phyloP scores from a whole-genome alignment of 768 basidiomycete genomes.

The Leccinum boreale region DNA sequence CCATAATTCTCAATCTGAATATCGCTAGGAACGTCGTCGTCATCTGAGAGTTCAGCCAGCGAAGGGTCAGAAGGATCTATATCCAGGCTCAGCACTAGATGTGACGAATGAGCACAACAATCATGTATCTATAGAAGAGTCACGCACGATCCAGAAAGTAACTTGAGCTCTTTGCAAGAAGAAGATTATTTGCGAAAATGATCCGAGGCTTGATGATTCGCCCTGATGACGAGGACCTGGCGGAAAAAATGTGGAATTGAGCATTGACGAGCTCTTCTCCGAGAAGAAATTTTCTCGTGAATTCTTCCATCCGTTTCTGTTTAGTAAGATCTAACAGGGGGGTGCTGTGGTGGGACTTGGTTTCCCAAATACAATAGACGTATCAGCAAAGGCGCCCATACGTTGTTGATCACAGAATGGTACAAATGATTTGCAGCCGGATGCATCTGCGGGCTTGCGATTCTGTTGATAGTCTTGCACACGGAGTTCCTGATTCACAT shows the following conservation, averaged over 20 bases:
- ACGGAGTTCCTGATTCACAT: no score
- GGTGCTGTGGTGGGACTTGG: neutral
- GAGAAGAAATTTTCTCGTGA: neutral
- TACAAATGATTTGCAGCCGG: no score
- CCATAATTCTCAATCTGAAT: neutral
- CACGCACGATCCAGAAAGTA: neutral
- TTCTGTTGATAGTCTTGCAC: no score
- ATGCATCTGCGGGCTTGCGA: no score
- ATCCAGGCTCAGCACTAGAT: neutral
- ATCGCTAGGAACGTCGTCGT: neutral
- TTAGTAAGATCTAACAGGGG: neutral
- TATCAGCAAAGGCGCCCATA: no score
- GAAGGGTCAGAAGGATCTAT: neutral
- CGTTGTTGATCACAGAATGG: no score
- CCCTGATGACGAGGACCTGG: neutral
- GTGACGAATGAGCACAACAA: neutral
- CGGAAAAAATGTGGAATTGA: neutral
- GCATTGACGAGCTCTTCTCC: neutral
- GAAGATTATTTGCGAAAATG: neutral
- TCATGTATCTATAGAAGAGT: neutral
- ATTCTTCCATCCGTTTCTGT: neutral
- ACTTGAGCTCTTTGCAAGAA: neutral
- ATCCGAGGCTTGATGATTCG: neutral
- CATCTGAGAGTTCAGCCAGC: neutral
- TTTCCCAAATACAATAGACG: no score